Conservation (phyloP, 2,329 filamentous ascomycete species). For the Fusarium sp. region DNA sequence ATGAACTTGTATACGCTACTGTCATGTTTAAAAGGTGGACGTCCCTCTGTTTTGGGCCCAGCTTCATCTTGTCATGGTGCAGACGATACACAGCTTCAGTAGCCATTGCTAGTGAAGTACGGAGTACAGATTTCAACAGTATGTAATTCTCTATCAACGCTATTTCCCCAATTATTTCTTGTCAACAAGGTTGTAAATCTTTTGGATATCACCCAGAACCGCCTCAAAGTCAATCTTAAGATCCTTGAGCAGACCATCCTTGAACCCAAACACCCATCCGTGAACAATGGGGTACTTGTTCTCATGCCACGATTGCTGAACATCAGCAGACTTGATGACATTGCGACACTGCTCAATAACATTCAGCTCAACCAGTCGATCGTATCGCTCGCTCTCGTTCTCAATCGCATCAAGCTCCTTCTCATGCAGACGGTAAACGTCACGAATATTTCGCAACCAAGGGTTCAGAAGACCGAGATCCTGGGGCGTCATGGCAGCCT, state of each 20-base stretch:
- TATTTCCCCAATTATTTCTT: constrained; percentile 33
- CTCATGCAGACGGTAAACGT: constrained; percentile 79
- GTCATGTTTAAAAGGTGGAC: constrained; percentile 31
- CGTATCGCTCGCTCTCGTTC: constrained; percentile 69
- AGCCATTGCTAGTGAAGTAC: not conserved
- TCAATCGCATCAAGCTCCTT: constrained; percentile 73
- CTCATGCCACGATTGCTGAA: constrained; percentile 76
- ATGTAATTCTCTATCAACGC: constrained; percentile 28
- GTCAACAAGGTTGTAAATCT: constrained; percentile 70
- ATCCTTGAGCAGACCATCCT: constrained; percentile 74
- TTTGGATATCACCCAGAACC: constrained; percentile 68
- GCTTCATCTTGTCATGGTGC: not conserved
- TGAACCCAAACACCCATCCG: constrained; percentile 78
- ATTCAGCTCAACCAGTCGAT: constrained; percentile 85
- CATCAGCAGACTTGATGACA: constrained; percentile 81
- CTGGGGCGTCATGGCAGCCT: constrained; percentile 78
- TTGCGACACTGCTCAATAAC: constrained; percentile 82
- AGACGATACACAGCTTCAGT: not conserved
- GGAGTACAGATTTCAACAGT: not conserved
- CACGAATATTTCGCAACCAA: constrained; percentile 79
- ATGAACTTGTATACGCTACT: constrained; percentile 36
- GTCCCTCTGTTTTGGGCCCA: not conserved
- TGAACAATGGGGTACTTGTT: constrained; percentile 77
- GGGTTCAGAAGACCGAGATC: constrained; percentile 78
- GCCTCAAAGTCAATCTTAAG: constrained; percentile 71